Conservation (phyloP, 2,329 filamentous ascomycete genomes). For the Xylariaceae sp. region DNA sequence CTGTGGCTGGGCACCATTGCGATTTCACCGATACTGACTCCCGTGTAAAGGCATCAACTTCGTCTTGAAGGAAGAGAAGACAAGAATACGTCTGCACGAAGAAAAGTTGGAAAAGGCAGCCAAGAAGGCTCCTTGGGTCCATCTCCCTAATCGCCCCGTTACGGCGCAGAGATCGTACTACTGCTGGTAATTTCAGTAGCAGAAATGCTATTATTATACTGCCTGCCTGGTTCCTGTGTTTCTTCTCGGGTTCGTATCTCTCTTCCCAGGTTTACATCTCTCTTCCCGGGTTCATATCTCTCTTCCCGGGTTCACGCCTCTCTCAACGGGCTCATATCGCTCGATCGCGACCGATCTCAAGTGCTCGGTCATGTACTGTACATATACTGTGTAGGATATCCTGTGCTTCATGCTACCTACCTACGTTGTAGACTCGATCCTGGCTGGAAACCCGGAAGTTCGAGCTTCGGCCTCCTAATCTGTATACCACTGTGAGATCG, state of each 20-base stretch:
- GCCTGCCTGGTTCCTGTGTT: too few species aligned
- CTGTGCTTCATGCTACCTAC: neutral
- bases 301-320: too few species aligned
- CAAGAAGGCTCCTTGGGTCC: conserved; percentile 76
- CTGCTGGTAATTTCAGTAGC: conserved; percentile 61
- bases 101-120: conserved; percentile 72
- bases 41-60: conserved; percentile 60
- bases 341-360: neutral
- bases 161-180: conserved; percentile 84
- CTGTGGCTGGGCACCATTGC: neutral
- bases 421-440: neutral
- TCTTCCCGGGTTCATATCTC: too few species aligned
- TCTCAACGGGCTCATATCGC: too few species aligned
- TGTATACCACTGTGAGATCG: neutral
- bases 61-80: conserved; percentile 89
- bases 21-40: conserved; percentile 18
- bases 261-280: too few species aligned
- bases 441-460: neutral
- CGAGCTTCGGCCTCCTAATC: neutral
- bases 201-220: too few species aligned
- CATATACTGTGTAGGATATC: conserved; percentile 23
- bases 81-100: conserved; percentile 71
- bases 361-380: conserved; percentile 14
- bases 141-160: conserved; percentile 79
- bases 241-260: too few species aligned